phyloP scores from a whole-genome alignment of 352 stramenopile species.

The Globisporangium cederbergense region DNA sequence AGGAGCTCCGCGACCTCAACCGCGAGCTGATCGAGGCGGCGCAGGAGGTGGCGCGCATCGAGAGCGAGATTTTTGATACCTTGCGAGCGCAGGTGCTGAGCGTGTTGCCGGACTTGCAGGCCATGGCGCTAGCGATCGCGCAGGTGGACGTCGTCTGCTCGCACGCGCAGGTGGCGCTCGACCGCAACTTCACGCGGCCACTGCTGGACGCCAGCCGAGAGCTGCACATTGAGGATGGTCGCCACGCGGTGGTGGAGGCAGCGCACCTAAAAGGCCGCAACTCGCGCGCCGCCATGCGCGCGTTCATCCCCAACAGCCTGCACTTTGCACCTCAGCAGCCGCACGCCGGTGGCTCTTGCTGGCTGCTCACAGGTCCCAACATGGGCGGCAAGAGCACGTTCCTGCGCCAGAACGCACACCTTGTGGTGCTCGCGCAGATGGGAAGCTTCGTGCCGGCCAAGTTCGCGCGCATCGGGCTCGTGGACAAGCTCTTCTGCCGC shows the following conservation, averaged over 20 bases:
- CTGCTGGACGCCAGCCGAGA: conserved; percentile 49
- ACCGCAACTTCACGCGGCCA: conserved; percentile 59
- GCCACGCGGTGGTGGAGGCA: conserved; percentile 64
- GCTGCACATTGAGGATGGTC: conserved; percentile 63
- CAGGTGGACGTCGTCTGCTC: conserved; percentile 63
- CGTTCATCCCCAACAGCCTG: conserved; percentile 79
- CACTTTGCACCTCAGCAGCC: conserved; percentile 26
- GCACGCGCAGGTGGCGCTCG: conserved; percentile 62
- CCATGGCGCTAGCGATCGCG: conserved; percentile 47
- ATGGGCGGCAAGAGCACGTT: conserved; percentile 89
- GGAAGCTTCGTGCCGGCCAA: conserved; percentile 77
- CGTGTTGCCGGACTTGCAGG: conserved; percentile 29
- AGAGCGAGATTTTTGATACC: conserved; percentile 51
- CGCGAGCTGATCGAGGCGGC: conserved; percentile 52
- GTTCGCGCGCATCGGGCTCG: conserved; percentile 63
- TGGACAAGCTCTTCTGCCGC: conserved; percentile 81
- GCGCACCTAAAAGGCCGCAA: conserved; percentile 54
- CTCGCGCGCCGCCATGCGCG: conserved; percentile 33
- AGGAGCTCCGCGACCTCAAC: conserved; percentile 62
- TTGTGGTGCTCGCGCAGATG: conserved; percentile 78
- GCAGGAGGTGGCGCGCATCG: conserved; percentile 47
- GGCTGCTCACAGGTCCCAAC: conserved; percentile 85
- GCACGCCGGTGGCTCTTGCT: conserved; percentile 38
- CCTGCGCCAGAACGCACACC: conserved; percentile 71
- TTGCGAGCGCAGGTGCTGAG: conserved; percentile 36